Evolutionary conservation across 768 basidiomycete genomes (phyloP), one percentile per base, ranked within the genome.

Genomic region (Phylloporus rhodoxanthus): DNA sequence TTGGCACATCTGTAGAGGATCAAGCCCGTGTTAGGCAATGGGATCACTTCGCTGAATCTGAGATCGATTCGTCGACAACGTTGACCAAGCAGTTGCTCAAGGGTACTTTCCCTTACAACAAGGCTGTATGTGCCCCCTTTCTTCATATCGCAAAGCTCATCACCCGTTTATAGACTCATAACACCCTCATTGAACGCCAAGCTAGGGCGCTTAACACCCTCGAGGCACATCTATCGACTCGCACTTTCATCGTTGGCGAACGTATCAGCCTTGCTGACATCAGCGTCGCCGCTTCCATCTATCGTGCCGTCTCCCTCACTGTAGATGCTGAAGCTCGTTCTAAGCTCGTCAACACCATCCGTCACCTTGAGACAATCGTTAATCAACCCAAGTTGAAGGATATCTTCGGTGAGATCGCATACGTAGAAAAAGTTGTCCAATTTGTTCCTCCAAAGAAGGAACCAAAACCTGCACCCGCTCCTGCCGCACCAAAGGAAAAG

Each of bases 231-330:
- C 82, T 99, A 59, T 65, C 75, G 43, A 75, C 80, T 50, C 82
- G 79, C 63, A 99, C 95, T 40, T 98, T 83, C 80, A 79, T 98
- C 61, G 92, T 92, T 48, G 85, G 84, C 57, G 91, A 99, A 67
- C 89, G 95, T 63, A 87, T 98, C 76, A 91, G 92, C 54, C 77
- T 95, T 41, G 96, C 93, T 55, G 96, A 99, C 62, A 68, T 99
- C 69, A 66, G 68, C 63, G 58, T 90, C 56, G 89, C 87, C 32
- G 67, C 75, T 45, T 56, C 78, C 63, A 65, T 91, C 53, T 74
- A 75, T 56, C 74, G 74, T 53, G 76, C 77, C 2, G 78, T 80
- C 61, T 47, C 60, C 20, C n/a, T 72, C 56, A 79, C 79, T 54
- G 55, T 92, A 58, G 94, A 91, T 60, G 79, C 84, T 15, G 57